Conservation (phyloP, 73 alveolate genomes). For the Diophrys sp. region DNA sequence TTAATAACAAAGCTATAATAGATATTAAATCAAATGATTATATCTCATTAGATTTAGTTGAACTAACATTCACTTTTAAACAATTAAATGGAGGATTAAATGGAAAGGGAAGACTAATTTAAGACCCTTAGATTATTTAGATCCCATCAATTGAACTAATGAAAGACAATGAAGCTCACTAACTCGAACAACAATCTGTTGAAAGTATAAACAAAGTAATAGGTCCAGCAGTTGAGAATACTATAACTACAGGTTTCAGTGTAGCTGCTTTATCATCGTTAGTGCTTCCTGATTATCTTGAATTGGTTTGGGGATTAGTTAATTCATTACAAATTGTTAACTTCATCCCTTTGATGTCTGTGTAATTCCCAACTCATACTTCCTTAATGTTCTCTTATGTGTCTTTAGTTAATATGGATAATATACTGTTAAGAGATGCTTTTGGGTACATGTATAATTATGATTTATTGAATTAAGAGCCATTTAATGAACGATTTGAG, state of each 20-base stretch:
- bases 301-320: constrained; percentile 14
- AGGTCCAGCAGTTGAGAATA: not conserved
- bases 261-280: not conserved
- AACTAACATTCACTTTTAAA: too few relatives aligned
- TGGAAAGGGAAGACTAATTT: not conserved
- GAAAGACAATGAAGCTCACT: too few relatives aligned
- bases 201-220: not conserved
- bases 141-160: not conserved
- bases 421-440: not conserved
- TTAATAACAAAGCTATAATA: too few relatives aligned
- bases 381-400: not conserved
- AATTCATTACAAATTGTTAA: constrained; percentile 11
- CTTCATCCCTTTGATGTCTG: not conserved
- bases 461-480: too few relatives aligned
- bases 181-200: too few relatives aligned
- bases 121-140: not conserved
- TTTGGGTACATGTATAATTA: not conserved
- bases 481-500: not conserved
- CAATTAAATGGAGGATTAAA: too few relatives aligned
- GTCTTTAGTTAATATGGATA: not conserved
- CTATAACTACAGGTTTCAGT: not conserved
- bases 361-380: constrained; percentile 6
- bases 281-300: constrained; percentile 9
- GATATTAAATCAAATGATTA: too few relatives aligned
- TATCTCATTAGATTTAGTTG: too few relatives aligned